Base-by-base conservation (phyloP, 495 filamentous ascomycete species). In the Daldinia concentrica region DNA sequence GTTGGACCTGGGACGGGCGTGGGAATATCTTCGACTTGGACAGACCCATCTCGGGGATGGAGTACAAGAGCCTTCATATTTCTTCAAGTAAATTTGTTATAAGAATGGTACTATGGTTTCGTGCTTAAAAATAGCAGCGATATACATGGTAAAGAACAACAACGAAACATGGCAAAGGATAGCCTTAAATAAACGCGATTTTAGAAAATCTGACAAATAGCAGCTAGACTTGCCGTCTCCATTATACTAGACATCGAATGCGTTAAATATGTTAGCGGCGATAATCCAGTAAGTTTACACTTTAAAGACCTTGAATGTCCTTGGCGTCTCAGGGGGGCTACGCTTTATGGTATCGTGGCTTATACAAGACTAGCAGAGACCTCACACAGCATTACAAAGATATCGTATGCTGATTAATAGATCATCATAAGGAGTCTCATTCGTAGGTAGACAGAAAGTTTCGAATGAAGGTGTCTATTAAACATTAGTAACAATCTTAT, bases 1-100 rank as follows among this genome's bases (percentile, higher is more conserved):
- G 71, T 78, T n/a, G 79, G 77, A 3, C 43, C 54, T 12, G 76
- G 74, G 7, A 34, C 32, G 9, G 78, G 79, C 17, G 43, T 59
- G 24, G 72, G 50, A 30, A 78, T 65, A 6, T 74, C 64, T 51
- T 77, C 58, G 39, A 81, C 68, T 30, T 66, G 6, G 43, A 52
- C 45, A 12, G 34, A 29, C 3, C 63, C 71, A 73, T 71, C 74
- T 32, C 50, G 1, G n/a, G 45, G 34, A 32, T 32, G 24, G 8
- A 61, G 48, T 6, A 39, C 50, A 17, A 67, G 64, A 24, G 57
- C 57, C 27, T 56, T 43, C 64, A 57, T 61, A 19, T 4, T 61
- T 59, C n/a, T 36, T 67, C 29, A 30, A n/a, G 4, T 11, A 22
- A 14, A 1, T 32, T 6, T 41, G 14, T 41, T 3, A 12, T 12